A percentile compares a stretch with the other conserved stretches of the same genome.
Evolutionary conservation across 805 yeast genomes (phyloP).

Genomic region (Candida insectorum): DNA sequence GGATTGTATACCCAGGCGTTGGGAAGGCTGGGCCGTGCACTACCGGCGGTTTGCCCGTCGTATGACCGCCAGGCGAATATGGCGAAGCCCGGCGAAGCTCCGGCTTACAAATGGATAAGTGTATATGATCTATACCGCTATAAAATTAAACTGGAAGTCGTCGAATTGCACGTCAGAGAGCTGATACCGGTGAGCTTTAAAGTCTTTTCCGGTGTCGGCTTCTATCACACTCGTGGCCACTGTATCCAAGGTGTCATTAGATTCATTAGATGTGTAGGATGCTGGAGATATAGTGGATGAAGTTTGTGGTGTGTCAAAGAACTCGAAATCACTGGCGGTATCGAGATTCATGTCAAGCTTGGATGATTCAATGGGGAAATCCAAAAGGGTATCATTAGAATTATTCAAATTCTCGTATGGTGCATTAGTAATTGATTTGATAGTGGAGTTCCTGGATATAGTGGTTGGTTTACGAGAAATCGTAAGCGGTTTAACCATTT

Average conservation of each 20-base stretch:
- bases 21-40: too few species aligned
- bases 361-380: conserved; percentile 4
- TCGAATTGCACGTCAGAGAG: conserved; percentile 6
- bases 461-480: conserved; percentile 10
- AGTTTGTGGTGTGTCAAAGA: not conserved
- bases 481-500: conserved; percentile 11
- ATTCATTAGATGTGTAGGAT: conserved; percentile 4
- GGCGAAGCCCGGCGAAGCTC: too few species aligned
- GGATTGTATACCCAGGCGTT: too few species aligned
- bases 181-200: conserved; percentile 3
- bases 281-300: conserved; percentile 1
- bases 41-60: too few species aligned
- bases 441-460: not conserved
- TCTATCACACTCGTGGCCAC: conserved; percentile 7
- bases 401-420: conserved; percentile 3
- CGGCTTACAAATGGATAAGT: too few species aligned
- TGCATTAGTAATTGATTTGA: too few species aligned
- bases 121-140: not conserved
- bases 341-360: conserved; percentile 5
- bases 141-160: not conserved
- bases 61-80: too few species aligned
- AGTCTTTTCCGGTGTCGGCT: conserved; percentile 1
- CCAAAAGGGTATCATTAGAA: conserved; percentile 13
- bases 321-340: not conserved
- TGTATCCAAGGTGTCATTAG: conserved; percentile 5